phyloP scores from a whole-genome alignment of 1,284 basidiomycete genomes.

The Thelephora terrestris region DNA sequence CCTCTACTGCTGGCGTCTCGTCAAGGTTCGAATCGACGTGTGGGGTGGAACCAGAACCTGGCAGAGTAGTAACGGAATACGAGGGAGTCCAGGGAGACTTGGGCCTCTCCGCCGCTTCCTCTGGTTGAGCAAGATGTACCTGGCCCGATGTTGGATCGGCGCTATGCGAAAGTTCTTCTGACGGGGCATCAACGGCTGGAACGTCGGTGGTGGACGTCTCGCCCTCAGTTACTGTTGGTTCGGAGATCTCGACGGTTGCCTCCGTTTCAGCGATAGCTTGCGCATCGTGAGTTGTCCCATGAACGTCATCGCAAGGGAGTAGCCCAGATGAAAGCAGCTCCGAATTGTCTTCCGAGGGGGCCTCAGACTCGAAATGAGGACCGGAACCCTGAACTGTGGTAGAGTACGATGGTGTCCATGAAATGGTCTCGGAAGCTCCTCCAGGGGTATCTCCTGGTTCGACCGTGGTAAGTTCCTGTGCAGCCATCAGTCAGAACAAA shows the following conservation, averaged over 20 bases:
- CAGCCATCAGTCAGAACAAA: not conserved
- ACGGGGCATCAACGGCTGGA: too few relatives aligned
- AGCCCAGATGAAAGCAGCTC: too few relatives aligned
- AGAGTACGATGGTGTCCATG: constrained; percentile 14
- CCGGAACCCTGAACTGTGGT: constrained; percentile 4
- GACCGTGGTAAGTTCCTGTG: constrained; percentile 1
- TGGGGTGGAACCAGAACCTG: constrained; percentile 12
- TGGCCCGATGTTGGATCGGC: too few relatives aligned
- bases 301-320: too few relatives aligned
- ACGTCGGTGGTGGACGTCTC: too few relatives aligned
- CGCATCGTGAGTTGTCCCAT: too few relatives aligned
- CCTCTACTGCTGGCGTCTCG: not conserved
- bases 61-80: constrained; percentile 27
- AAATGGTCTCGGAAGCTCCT: not conserved
- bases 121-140: not conserved
- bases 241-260: too few relatives aligned
- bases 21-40: not conserved
- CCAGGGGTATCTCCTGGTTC: constrained; percentile 8
- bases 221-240: too few relatives aligned
- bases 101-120: constrained; percentile 17
- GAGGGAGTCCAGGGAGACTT: constrained; percentile 35
- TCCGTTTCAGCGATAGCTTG: too few relatives aligned
- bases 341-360: too few relatives aligned
- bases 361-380: not conserved
- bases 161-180: too few relatives aligned